Percentiles rank a stretch among this genome's conserved stretches.
Conservation (phyloP, 805 yeast genomes). For the Teunomyces tritomae region DNA sequence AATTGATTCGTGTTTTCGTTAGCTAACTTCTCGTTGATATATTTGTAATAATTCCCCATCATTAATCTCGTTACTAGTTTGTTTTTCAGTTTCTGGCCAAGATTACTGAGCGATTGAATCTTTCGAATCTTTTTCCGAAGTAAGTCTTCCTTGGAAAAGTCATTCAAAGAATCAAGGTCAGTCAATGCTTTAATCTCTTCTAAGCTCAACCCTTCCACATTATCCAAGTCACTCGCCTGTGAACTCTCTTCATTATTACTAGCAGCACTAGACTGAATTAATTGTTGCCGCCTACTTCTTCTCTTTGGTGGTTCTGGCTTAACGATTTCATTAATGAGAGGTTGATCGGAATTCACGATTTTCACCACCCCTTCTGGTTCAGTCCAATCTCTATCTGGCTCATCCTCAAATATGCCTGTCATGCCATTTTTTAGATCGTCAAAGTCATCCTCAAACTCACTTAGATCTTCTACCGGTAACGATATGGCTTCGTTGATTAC, state of each 20-base stretch:
- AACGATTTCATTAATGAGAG: conserved; percentile 51
- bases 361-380: conserved; percentile 57
- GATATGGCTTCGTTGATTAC: conserved; percentile 47
- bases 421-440: conserved; percentile 15
- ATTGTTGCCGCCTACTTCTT: conserved; percentile 1
- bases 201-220: conserved; percentile 33
- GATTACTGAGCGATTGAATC: conserved; percentile 36
- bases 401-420: conserved; percentile 7
- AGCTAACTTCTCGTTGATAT: conserved; percentile 30
- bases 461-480: conserved; percentile 48
- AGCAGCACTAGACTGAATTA: not conserved
- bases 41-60: conserved; percentile 65
- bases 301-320: conserved; percentile 35
- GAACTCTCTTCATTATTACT: conserved; percentile 10
- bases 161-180: conserved; percentile 33
- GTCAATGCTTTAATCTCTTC: conserved; percentile 37
- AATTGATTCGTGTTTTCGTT: conserved; percentile 6
- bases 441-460: conserved; percentile 23
- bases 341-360: conserved; percentile 46
- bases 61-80: conserved; percentile 58
- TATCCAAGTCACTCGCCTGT: conserved; percentile 26
- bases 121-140: conserved; percentile 49
- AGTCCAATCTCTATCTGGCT: conserved; percentile 23
- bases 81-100: conserved; percentile 45
- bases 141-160: conserved; percentile 35